Evolutionary conservation across 2,329 filamentous ascomycete species (phyloP).

Genomic region (Stagonosporopsis cucurbitacearum): DNA sequence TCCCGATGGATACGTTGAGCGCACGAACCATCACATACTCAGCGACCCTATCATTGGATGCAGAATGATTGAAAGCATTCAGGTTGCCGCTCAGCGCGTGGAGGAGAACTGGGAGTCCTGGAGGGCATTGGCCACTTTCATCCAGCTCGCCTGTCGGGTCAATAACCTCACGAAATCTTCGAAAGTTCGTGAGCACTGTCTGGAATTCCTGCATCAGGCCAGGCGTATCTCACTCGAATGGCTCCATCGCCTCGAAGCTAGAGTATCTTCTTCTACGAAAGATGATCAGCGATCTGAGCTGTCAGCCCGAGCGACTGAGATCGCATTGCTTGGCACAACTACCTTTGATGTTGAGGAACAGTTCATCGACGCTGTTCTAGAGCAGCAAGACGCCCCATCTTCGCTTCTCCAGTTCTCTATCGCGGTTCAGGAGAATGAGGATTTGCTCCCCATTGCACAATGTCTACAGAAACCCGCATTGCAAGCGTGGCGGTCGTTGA

Average conservation of each 20-base stretch:
- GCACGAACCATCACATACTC: conserved; percentile 50
- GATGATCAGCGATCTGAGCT: conserved; percentile 43
- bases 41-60: conserved; percentile 43
- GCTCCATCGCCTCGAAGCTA: conserved; percentile 45
- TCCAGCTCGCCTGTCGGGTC: conserved; percentile 52
- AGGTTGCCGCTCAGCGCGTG: conserved; percentile 15
- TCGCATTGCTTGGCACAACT: conserved; percentile 52
- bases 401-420: conserved; percentile 33
- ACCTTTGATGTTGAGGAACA: conserved; percentile 55
- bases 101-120: conserved; percentile 49
- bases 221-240: conserved; percentile 52
- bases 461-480: conserved; percentile 15
- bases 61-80: conserved; percentile 25
- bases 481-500: conserved; percentile 26
- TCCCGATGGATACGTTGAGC: conserved; percentile 16
- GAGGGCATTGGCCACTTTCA: conserved; percentile 50
- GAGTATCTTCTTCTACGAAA: conserved; percentile 27
- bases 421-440: conserved; percentile 25
- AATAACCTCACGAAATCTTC: conserved; percentile 48
- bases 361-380: conserved; percentile 39
- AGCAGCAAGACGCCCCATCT: conserved; percentile 17
- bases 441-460: conserved; percentile 1
- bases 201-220: conserved; percentile 41
- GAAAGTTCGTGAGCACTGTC: conserved; percentile 29
- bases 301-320: conserved; percentile 44